Evolutionary conservation across 2,329 filamentous ascomycete genomes (phyloP).

Genomic region (Cytospora piceae): DNA sequence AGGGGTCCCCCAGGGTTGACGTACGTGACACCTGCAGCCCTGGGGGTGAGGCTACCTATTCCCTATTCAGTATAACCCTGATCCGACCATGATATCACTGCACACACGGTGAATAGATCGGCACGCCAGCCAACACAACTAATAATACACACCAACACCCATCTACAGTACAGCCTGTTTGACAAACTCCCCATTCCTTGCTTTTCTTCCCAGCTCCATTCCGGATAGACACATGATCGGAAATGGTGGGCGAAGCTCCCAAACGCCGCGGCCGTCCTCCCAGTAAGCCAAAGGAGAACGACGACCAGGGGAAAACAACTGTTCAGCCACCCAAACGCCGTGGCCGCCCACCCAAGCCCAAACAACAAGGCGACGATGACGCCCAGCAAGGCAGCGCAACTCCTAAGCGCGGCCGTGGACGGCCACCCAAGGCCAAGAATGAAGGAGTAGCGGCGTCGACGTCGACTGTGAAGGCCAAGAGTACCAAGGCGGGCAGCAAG

Average conservation of each 20-base stretch:
- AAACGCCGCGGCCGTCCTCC: background rate
- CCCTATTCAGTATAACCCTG: background rate
- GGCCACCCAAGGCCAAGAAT: background rate
- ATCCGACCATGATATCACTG: background rate
- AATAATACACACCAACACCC: too few relatives aligned
- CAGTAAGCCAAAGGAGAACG: too few relatives aligned
- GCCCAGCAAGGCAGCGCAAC: background rate
- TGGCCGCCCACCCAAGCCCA: background rate
- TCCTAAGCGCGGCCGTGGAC: background rate
- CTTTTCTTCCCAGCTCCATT: background rate
- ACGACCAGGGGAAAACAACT: background rate
- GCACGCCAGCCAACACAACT: background rate
- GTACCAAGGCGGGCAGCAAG: background rate
- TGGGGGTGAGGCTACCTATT: background rate
- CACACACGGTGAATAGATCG: background rate
- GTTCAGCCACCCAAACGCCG: background rate
- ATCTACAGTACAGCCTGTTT: background rate
- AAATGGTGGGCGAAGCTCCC: background rate
- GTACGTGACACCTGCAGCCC: background rate
- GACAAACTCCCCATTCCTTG: background rate
- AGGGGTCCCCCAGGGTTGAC: background rate
- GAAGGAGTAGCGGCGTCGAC: background rate
- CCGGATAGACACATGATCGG: background rate
- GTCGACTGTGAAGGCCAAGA: background rate
- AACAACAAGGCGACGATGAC: background rate